phyloP scores from a whole-genome alignment of 2,329 filamentous ascomycete genomes.

The Rugonectria rugulosa region DNA sequence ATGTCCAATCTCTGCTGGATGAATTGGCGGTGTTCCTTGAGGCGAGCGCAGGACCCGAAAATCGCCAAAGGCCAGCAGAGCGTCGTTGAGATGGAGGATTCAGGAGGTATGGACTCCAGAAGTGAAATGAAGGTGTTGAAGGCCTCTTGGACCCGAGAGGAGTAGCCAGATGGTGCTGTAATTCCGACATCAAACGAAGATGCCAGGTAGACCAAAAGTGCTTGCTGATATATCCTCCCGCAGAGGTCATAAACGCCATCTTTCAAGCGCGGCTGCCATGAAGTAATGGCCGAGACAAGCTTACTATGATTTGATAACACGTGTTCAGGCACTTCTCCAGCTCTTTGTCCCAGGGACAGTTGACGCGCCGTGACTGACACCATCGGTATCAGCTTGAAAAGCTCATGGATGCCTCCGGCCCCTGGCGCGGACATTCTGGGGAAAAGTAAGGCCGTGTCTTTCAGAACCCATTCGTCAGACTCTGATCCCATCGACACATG shows the following conservation, averaged over 20 bases:
- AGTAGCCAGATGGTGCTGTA: not conserved
- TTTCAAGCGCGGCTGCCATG: not conserved
- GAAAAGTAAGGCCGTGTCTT: not conserved
- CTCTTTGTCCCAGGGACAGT: not conserved
- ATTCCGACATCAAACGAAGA: not conserved
- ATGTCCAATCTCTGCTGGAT: not conserved
- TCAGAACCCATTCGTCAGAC: constrained; percentile 6
- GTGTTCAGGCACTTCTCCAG: not conserved
- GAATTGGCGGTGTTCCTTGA: not conserved
- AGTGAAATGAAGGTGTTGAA: constrained; percentile 6
- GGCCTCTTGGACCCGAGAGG: not conserved
- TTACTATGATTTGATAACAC: not conserved
- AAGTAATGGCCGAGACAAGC: not conserved
- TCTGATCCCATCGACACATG: constrained; percentile 7
- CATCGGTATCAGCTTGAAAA: constrained; percentile 2
- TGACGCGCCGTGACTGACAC: not conserved
- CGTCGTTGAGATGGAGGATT: constrained; percentile 7
- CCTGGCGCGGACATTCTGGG: not conserved
- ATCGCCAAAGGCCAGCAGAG: constrained; percentile 9
- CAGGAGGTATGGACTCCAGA: constrained; percentile 2
- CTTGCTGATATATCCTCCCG: constrained; percentile 4
- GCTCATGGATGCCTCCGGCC: constrained; percentile 2
- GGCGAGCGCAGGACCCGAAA: constrained; percentile 7
- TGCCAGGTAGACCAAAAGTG: constrained; percentile 4
- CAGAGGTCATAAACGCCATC: not conserved